These are phyloP conservation scores for Trichoderma gracile DNA, from an alignment of 2,329 filamentous ascomycete species.

Conservation along the genomic window DNA sequence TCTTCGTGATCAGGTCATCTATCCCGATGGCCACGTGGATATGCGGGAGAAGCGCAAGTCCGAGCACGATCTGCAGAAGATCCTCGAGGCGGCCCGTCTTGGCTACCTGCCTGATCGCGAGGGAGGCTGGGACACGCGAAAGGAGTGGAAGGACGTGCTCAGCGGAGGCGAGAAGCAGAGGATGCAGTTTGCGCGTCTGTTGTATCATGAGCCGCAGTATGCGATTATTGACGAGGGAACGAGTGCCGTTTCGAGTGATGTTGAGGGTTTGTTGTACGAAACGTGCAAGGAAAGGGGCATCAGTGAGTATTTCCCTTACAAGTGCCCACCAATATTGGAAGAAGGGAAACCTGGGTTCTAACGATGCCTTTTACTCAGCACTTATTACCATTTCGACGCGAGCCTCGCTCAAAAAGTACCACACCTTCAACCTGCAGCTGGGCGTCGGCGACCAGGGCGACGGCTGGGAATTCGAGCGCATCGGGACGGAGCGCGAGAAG, in stretches of 20 bases:
- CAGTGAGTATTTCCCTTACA: slow-evolving; percentile 59
- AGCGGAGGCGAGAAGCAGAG: slow-evolving; percentile 96
- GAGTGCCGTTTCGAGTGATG: slow-evolving; percentile 88
- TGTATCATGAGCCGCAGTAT: slow-evolving; percentile 94
- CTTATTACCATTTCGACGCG: slow-evolving; percentile 95
- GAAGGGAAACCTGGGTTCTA: neutral
- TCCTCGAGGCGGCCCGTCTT: slow-evolving; percentile 80
- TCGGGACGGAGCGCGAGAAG: slow-evolving; percentile 92
- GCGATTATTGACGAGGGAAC: slow-evolving; percentile 96
- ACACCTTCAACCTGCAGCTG: slow-evolving; percentile 85
- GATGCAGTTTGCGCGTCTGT: slow-evolving; percentile 82
- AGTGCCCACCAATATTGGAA: neutral
- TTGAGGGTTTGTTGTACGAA: slow-evolving; percentile 92
- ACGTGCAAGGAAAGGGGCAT: slow-evolving; percentile 90
- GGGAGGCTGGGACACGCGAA: slow-evolving; percentile 93
- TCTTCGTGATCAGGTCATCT: slow-evolving; percentile 94
- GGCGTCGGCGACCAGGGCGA: slow-evolving; percentile 79
- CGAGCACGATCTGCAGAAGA: slow-evolving; percentile 73
- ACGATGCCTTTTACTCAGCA: slow-evolving; percentile 50
- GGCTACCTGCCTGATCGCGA: slow-evolving; percentile 90
- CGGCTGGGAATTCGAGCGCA: slow-evolving; percentile 89
- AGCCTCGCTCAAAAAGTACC: slow-evolving; percentile 92
- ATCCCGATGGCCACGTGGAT: slow-evolving; percentile 90
- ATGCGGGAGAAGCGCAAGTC: slow-evolving; percentile 80
- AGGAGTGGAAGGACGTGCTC: slow-evolving; percentile 99